Evolutionary conservation across 306 rosid genomes (phyloP), one percentile per base, ranked within the genome.

Genomic region (Sindora glabra): DNA sequence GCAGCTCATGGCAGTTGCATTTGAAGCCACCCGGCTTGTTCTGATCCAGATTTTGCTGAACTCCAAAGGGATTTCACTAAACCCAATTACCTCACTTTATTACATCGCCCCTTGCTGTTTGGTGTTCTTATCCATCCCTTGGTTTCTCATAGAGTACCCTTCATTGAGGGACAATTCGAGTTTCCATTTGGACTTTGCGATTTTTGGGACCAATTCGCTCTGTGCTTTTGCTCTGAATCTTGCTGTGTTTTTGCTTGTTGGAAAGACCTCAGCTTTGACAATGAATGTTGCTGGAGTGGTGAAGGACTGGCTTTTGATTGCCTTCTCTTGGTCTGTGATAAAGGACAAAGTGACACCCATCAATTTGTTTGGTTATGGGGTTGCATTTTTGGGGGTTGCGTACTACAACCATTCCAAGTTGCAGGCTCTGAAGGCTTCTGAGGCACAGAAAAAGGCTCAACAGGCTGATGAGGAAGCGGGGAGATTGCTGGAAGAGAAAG

Each of bases 241-340:
- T 7, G 91, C 91, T 0, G 87, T 84, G 75, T 84, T 84, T 51
- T 62, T 84, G 76, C 75, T 84, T n/a, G 91, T 84, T 8, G 91
- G 91, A 0, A 84, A 84, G 85, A 84, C 91, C 0, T 84, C 91
- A 1, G 91, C 91, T 4, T 45, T 84, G 72, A 84, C 91, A 1
- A 81, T 84, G 91, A 84, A 84, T 59, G 87, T 84, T 6, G 91
- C 91, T 8, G 91, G 91, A 6, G 91, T 81, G 14, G 91, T 84
- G 48, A 84, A 84, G 54, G 91, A 84, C 54, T 84, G 87, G 91
- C 70, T 84, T 15, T 39, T 84, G 75, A 84, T 84, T 47, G 91
- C 85, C 0, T 84, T 84, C 59, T 84, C 90, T 2, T 84, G 90
- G 90, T 84, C 90, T 5, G 90, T 84, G 72, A 84, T 84, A 12